A percentile compares a stretch with the other conserved stretches of the same genome.
Conservation (phyloP, 306 rosid genomes). For the Acacia crassicarpa region DNA sequence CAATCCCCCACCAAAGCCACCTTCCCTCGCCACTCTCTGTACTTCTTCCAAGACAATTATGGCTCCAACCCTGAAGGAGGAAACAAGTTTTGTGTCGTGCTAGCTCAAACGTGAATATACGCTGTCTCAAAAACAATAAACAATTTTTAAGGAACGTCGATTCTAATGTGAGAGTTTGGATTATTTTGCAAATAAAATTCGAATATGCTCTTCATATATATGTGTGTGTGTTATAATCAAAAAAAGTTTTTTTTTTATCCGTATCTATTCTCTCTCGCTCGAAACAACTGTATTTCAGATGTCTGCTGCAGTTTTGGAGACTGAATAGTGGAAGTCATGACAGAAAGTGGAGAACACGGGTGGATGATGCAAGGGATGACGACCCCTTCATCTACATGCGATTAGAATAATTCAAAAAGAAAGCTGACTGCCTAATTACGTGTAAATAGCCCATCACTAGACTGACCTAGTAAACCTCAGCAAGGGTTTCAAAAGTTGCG, state of each 20-base stretch:
- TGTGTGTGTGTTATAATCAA: too few relatives aligned
- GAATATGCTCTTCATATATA: too few relatives aligned
- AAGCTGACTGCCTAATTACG: constrained; percentile 40
- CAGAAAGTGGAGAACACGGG: too few relatives aligned
- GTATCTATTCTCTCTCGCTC: too few relatives aligned
- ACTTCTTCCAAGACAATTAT: neutral
- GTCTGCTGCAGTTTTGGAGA: too few relatives aligned
- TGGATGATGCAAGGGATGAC: too few relatives aligned
- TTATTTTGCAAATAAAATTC: too few relatives aligned
- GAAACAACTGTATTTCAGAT: too few relatives aligned
- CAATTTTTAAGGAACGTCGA: neutral
- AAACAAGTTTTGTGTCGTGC: neutral
- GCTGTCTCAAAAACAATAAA: neutral
- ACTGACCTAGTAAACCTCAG: neutral
- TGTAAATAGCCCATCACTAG: constrained; percentile 7
- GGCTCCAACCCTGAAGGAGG: too few relatives aligned
- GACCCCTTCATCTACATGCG: too few relatives aligned
- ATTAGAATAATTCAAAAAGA: neutral
- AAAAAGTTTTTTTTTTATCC: too few relatives aligned
- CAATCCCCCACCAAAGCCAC: neutral
- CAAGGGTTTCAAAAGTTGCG: constrained; percentile 41
- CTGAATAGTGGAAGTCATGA: too few relatives aligned
- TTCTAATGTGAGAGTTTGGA: neutral
- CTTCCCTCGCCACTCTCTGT: neutral
- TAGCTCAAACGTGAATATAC: neutral